phyloP scores from a whole-genome alignment of 169 alveolate species.

The Plasmodium vivax region DNA sequence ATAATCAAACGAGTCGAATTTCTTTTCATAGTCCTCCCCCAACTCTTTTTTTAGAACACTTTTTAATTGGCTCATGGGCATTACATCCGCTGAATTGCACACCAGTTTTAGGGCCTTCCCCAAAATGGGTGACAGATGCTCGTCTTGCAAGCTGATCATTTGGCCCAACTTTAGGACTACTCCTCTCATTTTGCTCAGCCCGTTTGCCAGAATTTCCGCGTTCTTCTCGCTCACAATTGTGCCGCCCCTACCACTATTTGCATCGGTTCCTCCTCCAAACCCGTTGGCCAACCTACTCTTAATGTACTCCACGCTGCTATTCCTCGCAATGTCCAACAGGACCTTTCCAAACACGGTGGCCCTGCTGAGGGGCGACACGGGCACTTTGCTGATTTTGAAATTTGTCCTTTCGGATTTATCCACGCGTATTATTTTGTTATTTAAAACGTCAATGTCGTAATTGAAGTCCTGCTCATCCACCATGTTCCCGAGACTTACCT shows the following conservation, averaged over 20 bases:
- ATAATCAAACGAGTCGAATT: constrained; percentile 81
- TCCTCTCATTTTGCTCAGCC: constrained; percentile 91
- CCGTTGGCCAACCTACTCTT: constrained; percentile 11
- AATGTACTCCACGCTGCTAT: constrained; percentile 64
- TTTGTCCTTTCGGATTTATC: constrained; percentile 5
- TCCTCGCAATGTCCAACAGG: constrained; percentile 52
- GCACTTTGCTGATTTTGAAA: constrained; percentile 50
- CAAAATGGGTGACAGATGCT: constrained; percentile 89
- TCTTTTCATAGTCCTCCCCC: constrained; percentile 89
- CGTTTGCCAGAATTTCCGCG: constrained; percentile 82
- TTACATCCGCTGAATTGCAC: constrained; percentile 93
- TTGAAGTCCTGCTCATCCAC: constrained; percentile 49
- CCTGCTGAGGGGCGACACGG: constrained; percentile 62
- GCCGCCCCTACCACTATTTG: background rate
- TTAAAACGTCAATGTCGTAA: constrained; percentile 14
- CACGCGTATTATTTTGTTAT: constrained; percentile 8
- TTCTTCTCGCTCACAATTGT: constrained; percentile 74
- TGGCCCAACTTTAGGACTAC: constrained; percentile 90
- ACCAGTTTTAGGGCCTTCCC: constrained; percentile 90
- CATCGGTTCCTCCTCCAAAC: background rate
- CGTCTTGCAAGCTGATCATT: constrained; percentile 90
- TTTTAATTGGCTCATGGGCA: constrained; percentile 89
- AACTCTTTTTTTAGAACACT: constrained; percentile 87
- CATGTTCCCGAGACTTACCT: background rate
- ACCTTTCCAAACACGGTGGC: constrained; percentile 67